Base-by-base conservation (phyloP, 129 eudicot species). In the Artemisia tridentata region DNA sequence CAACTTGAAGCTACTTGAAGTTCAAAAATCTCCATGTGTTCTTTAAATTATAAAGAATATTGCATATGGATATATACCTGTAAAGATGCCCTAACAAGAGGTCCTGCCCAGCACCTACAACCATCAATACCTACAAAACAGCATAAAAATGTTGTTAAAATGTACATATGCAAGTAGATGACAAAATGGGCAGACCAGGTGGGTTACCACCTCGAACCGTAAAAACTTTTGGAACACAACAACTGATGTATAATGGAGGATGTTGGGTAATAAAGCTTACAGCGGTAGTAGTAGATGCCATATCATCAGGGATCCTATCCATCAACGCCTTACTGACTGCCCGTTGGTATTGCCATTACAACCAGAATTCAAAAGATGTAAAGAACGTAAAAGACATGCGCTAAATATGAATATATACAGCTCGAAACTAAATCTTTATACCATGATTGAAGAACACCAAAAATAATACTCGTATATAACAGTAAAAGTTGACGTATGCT, bases 61-160 rank as follows among this genome's bases (percentile, higher is more conserved):
- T 12, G 13, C 15, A 20, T 45, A n/a, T 69, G 56, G n/a, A n/a
- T 34, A n/a, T 55, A 92, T 55, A 92, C 96, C 96, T 88, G 91
- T 72, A 88, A 73, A 3, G 98, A 87, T 64, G 98, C 96, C 83
- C 98, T 76, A 52, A 93, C 98, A 78, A 93, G 98, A 79, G 98
- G 98, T 20, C 98, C 98, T 51, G 80, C 51, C 98, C 98, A 71
- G 98, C 98, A 58, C 98, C 97, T 51, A 93, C 96, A 88, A 88
- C 98, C 96, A 92, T 92, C 84, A 92, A 75, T 53, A 88, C 88
- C 96, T 92, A 77, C 45, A 64, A 52, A 66, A 15, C n/a, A 7
- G 20, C 47, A 59, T 34, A 68, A 3, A 54, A 19, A 63, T 61
- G 9, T 29, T 11, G 16, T 68, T 60, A 72, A 21, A 49, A 65